phyloP scores from a whole-genome alignment of 257 asterid species.

The Przewalskia tangutica region DNA sequence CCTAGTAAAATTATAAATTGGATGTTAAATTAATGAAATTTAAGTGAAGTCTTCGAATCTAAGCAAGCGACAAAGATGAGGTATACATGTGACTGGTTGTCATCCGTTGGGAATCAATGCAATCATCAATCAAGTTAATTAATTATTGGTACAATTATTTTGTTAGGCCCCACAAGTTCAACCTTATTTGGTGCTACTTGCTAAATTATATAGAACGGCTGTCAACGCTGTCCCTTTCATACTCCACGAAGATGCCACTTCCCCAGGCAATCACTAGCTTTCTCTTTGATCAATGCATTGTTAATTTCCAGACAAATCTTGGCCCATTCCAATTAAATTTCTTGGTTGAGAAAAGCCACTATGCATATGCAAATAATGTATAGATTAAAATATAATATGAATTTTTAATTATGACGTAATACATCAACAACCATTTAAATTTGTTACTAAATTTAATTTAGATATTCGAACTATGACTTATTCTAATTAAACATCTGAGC shows the following conservation, averaged over 20 bases:
- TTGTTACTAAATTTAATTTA: no score
- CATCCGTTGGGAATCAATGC: not conserved
- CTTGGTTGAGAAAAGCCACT: not conserved
- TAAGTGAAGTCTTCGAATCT: not conserved
- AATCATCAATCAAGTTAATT: not conserved
- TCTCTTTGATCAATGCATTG: not conserved
- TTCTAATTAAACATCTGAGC: no score
- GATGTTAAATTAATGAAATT: not conserved
- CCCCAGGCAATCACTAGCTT: not conserved
- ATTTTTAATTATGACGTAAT: no score
- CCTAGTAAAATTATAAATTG: not conserved
- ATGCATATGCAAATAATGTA: not conserved
- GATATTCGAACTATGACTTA: no score
- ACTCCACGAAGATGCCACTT: not conserved
- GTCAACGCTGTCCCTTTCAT: slow-evolving; percentile 2
- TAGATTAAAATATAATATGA: no score
- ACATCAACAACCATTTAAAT: no score
- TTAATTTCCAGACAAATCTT: not conserved
- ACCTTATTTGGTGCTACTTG: not conserved
- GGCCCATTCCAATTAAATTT: not conserved
- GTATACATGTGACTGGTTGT: slow-evolving; percentile 8
- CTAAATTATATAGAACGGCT: not conserved
- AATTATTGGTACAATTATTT: not conserved
- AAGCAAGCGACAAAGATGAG: slow-evolving; percentile 8
- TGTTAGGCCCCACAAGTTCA: not conserved